Percentiles rank a stretch among this genome's conserved stretches.
phyloP scores from a whole-genome alignment of 257 asterid species.

The Scutellaria baicalensis region DNA sequence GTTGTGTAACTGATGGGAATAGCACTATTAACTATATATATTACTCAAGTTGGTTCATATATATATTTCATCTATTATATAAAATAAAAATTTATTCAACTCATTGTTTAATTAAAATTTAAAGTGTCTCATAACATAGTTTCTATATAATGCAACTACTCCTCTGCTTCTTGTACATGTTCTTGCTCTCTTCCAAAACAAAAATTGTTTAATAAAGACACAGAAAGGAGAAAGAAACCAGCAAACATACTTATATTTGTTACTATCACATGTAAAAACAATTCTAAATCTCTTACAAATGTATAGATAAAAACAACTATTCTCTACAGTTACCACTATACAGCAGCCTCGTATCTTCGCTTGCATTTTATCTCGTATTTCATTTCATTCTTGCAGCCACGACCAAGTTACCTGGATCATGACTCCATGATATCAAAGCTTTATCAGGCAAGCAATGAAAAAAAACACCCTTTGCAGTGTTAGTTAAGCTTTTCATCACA shows the following conservation, averaged over 20 bases:
- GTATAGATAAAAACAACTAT: not conserved
- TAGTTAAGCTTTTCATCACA: not conserved
- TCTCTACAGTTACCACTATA: slow-evolving; percentile 25
- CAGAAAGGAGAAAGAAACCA: not conserved
- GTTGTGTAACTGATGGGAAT: too few species aligned
- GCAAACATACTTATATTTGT: not conserved
- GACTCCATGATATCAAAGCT: not conserved
- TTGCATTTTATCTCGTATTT: not conserved
- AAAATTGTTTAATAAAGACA: not conserved
- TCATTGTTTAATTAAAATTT: too few species aligned
- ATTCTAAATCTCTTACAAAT: not conserved
- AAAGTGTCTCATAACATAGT: too few species aligned
- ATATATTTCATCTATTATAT: too few species aligned
- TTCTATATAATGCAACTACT: not conserved
- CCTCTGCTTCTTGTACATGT: not conserved
- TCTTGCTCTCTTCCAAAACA: not conserved
- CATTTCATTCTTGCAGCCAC: not conserved
- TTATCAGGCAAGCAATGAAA: not conserved
- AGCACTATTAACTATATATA: too few species aligned
- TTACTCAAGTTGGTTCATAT: too few species aligned
- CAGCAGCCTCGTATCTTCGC: not conserved
- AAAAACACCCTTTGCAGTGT: not conserved
- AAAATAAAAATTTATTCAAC: too few species aligned
- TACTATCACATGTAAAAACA: not conserved
- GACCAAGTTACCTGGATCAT: slow-evolving; percentile 6